Conservation (phyloP, 495 filamentous ascomycete genomes). For the Penicillium samsonianum region DNA sequence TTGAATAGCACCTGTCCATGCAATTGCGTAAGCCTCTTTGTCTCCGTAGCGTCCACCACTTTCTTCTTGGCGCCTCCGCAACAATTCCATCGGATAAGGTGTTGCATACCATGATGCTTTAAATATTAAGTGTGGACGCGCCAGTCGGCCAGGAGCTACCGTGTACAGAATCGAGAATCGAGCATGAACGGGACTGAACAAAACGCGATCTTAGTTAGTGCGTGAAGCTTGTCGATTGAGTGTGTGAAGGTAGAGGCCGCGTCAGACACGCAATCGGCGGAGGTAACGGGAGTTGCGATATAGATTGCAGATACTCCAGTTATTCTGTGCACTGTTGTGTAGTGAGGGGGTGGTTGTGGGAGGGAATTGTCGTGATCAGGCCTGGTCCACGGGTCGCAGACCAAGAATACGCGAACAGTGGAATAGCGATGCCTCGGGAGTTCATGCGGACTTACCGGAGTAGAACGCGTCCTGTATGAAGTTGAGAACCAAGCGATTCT, state of each 20-base stretch:
- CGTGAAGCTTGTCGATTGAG: background rate
- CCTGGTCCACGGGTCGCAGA: conserved; percentile 14
- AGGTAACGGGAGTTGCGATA: background rate
- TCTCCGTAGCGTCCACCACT: conserved; percentile 1
- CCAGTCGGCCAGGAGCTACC: conserved; percentile 33
- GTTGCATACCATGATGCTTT: conserved; percentile 44
- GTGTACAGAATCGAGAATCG: conserved; percentile 15
- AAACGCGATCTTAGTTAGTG: conserved; percentile 24
- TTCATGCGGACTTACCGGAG: conserved; percentile 16
- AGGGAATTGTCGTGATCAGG: conserved; percentile 7
- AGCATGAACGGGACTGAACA: conserved; percentile 29
- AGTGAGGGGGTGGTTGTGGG: background rate
- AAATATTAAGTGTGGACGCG: conserved; percentile 25
- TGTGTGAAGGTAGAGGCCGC: conserved; percentile 8
- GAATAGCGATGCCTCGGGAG: background rate
- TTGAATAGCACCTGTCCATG: conserved; percentile 81
- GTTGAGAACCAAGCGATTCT: background rate
- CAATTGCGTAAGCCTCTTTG: conserved; percentile 23
- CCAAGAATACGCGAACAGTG: conserved; percentile 6
- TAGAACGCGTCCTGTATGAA: conserved; percentile 26
- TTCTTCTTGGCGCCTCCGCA: conserved; percentile 9
- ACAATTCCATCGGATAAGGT: background rate
- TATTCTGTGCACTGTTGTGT: background rate
- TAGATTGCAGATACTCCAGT: conserved; percentile 1
- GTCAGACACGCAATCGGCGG: conserved; percentile 6